A percentile compares a stretch with the other conserved stretches of the same genome.
Conservation (phyloP, 371 early-diverging fungal genomes). For the Mortierella sp. region DNA sequence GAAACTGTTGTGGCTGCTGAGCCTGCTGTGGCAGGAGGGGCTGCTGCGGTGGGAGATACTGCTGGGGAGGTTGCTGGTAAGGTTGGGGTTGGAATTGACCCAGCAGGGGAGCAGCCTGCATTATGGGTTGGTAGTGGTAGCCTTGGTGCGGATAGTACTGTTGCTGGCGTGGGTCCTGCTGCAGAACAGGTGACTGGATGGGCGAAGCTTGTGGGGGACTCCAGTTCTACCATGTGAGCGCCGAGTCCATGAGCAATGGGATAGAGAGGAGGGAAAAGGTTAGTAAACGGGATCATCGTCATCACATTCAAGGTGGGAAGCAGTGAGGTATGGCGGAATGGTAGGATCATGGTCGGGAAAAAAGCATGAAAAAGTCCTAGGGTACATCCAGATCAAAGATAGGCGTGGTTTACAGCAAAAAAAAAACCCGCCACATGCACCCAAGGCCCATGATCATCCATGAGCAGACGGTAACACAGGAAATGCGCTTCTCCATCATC, state of each 20-base stretch:
- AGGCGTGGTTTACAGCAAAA: no score
- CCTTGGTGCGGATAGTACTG: conserved; percentile 43
- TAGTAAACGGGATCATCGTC: conserved; percentile 1
- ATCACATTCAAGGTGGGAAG: no score
- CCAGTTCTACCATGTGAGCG: conserved; percentile 30
- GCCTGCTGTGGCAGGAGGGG: no score
- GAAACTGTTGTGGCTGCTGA: conserved; percentile 53
- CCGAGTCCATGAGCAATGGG: not conserved
- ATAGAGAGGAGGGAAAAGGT: not conserved
- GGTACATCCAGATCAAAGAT: no score
- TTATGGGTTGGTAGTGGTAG: conserved; percentile 37
- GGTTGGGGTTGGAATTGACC: conserved; percentile 42
- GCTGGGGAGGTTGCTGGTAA: conserved; percentile 25
- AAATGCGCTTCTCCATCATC: not conserved
- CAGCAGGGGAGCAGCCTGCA: conserved; percentile 48
- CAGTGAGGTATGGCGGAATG: no score
- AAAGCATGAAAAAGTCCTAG: no score
- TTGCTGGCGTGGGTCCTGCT: conserved; percentile 49
- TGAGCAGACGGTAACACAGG: not conserved
- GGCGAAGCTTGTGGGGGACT: conserved; percentile 48
- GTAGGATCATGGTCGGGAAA: no score
- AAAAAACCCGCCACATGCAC: no score
- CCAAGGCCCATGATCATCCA: no score
- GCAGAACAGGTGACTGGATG: conserved; percentile 48
- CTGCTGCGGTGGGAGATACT: conserved; percentile 10